phyloP scores from a whole-genome alignment of 345 rosid species.

The Moricandia moricandioides region DNA sequence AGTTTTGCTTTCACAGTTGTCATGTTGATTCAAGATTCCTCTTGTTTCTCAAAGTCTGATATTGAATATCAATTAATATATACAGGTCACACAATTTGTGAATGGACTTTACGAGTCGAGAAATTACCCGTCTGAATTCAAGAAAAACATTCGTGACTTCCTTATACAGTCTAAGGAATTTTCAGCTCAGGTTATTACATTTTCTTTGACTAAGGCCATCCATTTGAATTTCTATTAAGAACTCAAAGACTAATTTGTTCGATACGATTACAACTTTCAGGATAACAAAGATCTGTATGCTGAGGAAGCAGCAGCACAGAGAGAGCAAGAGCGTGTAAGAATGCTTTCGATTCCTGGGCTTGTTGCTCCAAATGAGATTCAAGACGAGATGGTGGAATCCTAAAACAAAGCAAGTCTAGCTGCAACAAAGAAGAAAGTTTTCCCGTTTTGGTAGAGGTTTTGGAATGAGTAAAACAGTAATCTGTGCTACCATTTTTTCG shows the following conservation, averaged over 20 bases:
- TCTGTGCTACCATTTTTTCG: background rate
- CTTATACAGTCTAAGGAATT: slow-evolving; percentile 85
- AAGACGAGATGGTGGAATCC: slow-evolving; percentile 79
- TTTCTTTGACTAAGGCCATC: background rate
- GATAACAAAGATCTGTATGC: slow-evolving; percentile 83
- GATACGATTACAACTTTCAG: slow-evolving; percentile 31
- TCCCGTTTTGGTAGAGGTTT: slow-evolving; percentile 5
- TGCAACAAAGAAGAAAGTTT: background rate
- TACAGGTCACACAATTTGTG: slow-evolving; percentile 89
- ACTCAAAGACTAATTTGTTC: background rate
- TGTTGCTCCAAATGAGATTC: slow-evolving; percentile 70
- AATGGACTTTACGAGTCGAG: slow-evolving; percentile 78
- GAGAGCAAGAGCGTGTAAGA: slow-evolving; percentile 66
- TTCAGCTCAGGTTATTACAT: slow-evolving; percentile 64
- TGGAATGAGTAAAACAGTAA: background rate
- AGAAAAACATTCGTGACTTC: slow-evolving; percentile 89
- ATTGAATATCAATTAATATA: background rate
- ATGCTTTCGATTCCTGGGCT: slow-evolving; percentile 83
- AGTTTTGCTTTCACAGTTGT: background rate
- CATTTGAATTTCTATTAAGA: slow-evolving; percentile 1
- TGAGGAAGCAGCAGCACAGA: slow-evolving; percentile 77
- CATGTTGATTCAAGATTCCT: background rate
- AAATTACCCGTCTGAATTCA: slow-evolving; percentile 73
- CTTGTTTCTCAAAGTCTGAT: slow-evolving; percentile 12
- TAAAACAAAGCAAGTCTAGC: slow-evolving; percentile 22